Base-by-base conservation (phyloP, 495 filamentous ascomycete genomes). In the Rhypophila decipiens region DNA sequence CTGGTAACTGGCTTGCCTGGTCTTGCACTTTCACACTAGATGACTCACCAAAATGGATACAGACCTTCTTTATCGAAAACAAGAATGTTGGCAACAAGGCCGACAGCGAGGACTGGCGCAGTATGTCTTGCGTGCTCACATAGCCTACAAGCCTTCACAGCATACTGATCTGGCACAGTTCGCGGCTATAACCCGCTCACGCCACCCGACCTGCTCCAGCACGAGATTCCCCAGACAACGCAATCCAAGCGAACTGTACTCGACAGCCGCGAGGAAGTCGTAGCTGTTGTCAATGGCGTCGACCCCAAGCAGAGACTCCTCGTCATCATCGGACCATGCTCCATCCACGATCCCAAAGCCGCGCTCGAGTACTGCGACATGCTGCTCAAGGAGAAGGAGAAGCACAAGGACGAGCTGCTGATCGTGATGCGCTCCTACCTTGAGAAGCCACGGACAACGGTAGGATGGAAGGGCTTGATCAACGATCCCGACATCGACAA, bases 401-500 rank as follows among this genome's bases (percentile, higher is more conserved):
- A 95, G 71, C 86, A 96, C 77, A 72, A 83, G 53, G 79, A 88
- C 57, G 88, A 96, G 58, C 76, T 99, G 12, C 70, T 95, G 42
- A 95, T 99, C 53, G 84, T 97, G 33, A 99, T 99, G 94, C 86
- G 94, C 40, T 86, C 88, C 42, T 99, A 99, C 77, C 82, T 99
- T 23, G 94, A 99, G 75, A 99, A 99, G 74, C 94, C 94, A 19
- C 84, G 94, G 53, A 99, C 94, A 12, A 99, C 94, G 0, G 90
- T 99, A 13, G 94, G 94, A 44, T 99, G 94, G 94, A 99, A 99
- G 71, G 94, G 94, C 12, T 75, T 99, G 52, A 95, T 99, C 73
- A 99, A 99, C 66, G 94, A 99, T 69, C 94, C 94, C 7, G 90
- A 97, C 55, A 95, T 99, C 65, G 91, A 99, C 67, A 89, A 96